phyloP scores from a whole-genome alignment of 352 stramenopile species.

The Hyaloperonospora brassicae region DNA sequence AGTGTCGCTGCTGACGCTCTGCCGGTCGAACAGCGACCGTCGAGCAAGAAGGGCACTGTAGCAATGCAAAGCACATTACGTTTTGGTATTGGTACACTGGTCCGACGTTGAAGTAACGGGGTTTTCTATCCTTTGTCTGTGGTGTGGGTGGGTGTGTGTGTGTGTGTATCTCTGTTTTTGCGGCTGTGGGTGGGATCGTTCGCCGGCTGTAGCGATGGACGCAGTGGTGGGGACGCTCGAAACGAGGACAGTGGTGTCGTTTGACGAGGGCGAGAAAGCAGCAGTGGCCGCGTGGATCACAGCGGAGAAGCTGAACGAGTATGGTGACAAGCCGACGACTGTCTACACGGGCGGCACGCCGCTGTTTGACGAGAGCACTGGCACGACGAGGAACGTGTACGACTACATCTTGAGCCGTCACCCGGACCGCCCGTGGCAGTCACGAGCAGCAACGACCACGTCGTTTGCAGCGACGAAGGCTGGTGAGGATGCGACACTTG shows the following conservation, averaged over 20 bases:
- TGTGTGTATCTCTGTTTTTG: too few relatives aligned
- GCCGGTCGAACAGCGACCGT: background rate
- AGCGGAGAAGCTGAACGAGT: constrained; percentile 49
- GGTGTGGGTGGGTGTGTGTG: too few relatives aligned
- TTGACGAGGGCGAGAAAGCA: constrained; percentile 42
- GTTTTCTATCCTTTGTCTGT: too few relatives aligned
- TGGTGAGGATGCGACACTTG: too few relatives aligned
- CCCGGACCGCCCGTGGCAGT: constrained; percentile 49
- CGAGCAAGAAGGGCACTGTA: background rate
- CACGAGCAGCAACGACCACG: background rate
- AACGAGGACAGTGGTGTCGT: constrained; percentile 12
- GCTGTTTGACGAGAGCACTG: constrained; percentile 69
- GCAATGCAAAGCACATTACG: background rate
- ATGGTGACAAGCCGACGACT: constrained; percentile 41
- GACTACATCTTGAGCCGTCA: constrained; percentile 59
- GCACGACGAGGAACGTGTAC: constrained; percentile 40
- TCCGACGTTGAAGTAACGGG: too few relatives aligned
- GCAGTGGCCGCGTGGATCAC: constrained; percentile 54
- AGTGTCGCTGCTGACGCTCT: background rate
- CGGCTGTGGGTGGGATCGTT: too few relatives aligned
- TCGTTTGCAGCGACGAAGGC: too few relatives aligned
- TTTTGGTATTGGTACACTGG: background rate
- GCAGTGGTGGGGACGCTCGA: background rate
- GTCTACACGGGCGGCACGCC: constrained; percentile 73
- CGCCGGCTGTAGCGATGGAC: constrained; percentile 12